Conservation (phyloP, 768 basidiomycete species). For the Termitomyces sp. region DNA sequence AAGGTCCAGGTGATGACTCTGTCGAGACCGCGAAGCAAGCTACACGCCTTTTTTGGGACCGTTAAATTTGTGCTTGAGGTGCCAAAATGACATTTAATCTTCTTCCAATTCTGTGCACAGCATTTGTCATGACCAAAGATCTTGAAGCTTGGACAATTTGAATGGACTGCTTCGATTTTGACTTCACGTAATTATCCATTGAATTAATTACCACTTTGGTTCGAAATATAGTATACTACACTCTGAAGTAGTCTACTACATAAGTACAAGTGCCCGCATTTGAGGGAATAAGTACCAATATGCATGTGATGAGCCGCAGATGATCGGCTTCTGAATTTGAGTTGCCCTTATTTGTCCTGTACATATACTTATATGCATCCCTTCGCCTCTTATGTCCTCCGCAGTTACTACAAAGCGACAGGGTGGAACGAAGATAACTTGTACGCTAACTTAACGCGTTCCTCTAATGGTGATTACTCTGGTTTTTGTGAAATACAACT, state of each 20-base stretch:
- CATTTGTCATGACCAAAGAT: background rate
- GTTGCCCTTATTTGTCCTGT: background rate
- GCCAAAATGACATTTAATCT: background rate
- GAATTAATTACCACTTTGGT: background rate
- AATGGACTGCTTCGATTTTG: background rate
- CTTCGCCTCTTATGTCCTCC: constrained; percentile 82
- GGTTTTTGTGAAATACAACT: background rate
- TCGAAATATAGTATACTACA: background rate
- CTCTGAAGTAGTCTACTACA: background rate
- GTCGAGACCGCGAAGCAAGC: background rate
- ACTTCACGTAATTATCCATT: background rate
- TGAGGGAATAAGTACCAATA: no score
- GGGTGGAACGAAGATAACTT: constrained; percentile 98
- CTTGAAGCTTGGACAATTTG: background rate
- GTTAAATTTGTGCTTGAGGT: background rate
- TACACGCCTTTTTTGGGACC: constrained; percentile 5
- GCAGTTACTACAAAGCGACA: constrained; percentile 85
- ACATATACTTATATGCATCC: constrained; percentile 55
- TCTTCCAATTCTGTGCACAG: background rate
- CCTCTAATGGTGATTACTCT: constrained; percentile 64
- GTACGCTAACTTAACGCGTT: constrained; percentile 83
- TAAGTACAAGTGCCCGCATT: background rate
- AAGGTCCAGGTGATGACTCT: constrained; percentile 2
- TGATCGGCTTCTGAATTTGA: no score
- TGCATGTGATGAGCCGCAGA: background rate